A percentile compares a stretch with the other conserved stretches of the same genome.
These are phyloP conservation scores for Daedaleopsis nitida DNA, from an alignment of 768 basidiomycete genomes.

Conservation along the genomic window DNA sequence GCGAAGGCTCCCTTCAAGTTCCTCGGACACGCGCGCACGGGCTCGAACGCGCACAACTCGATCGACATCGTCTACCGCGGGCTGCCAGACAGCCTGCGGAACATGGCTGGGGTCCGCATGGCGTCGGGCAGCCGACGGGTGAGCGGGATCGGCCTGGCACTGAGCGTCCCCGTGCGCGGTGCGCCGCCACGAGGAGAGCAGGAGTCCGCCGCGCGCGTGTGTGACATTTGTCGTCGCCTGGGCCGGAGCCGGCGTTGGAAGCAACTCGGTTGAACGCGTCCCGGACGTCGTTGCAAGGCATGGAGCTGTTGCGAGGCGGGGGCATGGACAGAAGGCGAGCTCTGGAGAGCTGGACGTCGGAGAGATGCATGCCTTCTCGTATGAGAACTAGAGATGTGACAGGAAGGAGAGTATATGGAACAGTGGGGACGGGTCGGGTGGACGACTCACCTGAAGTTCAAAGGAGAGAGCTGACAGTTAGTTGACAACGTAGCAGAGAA, in stretches of 20 bases:
- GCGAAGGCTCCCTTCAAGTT: constrained; percentile 38
- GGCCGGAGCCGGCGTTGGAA: not conserved
- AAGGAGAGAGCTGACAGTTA: constrained; percentile 6
- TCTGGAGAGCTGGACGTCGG: constrained; percentile 37
- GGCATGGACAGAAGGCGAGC: too few species aligned
- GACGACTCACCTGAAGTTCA: constrained; percentile 35
- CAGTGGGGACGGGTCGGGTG: constrained; percentile 32
- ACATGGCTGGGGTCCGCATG: constrained; percentile 52
- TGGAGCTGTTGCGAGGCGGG: constrained; percentile 52
- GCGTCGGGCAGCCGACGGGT: constrained; percentile 4
- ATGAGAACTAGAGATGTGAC: constrained; percentile 70
- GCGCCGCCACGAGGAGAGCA: not conserved
- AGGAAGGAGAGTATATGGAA: constrained; percentile 57
- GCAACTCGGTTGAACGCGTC: constrained; percentile 8
- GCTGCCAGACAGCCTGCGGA: constrained; percentile 16
- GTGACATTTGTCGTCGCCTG: too few species aligned
- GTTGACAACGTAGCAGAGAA: constrained; percentile 61
- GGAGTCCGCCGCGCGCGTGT: not conserved
- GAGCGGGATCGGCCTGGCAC: not conserved
- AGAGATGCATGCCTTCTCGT: constrained; percentile 82
- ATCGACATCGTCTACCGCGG: constrained; percentile 7
- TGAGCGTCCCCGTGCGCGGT: not conserved
- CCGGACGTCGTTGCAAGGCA: constrained; percentile 31
- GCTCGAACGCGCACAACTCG: constrained; percentile 19
- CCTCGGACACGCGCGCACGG: constrained; percentile 27